Base-by-base conservation (phyloP, 2,329 filamentous ascomycete genomes). In the Ophiostoma sp. region DNA sequence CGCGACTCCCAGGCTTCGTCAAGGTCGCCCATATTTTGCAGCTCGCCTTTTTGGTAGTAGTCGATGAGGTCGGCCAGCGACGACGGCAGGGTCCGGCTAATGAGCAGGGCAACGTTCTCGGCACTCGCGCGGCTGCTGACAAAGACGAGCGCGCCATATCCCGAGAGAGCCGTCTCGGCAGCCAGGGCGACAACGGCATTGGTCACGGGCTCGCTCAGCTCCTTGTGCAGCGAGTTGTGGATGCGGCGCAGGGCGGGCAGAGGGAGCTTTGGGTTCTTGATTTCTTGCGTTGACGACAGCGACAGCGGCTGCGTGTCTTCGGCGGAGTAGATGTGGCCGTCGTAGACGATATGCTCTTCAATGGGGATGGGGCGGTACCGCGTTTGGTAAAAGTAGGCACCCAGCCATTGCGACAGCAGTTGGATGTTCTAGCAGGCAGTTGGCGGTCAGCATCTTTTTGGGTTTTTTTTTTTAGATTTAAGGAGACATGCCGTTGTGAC, bases 301-400 rank as follows among this genome's bases (percentile, higher is more conserved):
- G 7, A 23, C 67, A 11, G 44, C 20, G 62, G 31, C 65, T 8
- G 70, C 23, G 82, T 84, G 10, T 86, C 87, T 39, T 84, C 83
- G 27, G 87, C 86, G 4, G 85, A 83, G 74, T 91, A 92, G 11
- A 93, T 83, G 6, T 83, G 83, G 71, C 90, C 87, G 65, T 92
- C 89, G 76, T 88, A 90, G 4, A 93, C 90, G 0, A 93, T 80
- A 75, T 91, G 86, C 75, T 93, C 91, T 68, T 92, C 85, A 31
- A 94, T 87, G 0, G 90, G 90, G n/a, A 94, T 83, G 0, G 91
- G 90, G 1, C 87, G 85, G 76, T 92, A 93, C 69, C 84, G 86
- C 2, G 90, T 93, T 74, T 89, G 86, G 75, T 92, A 93, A 67
- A 86, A 90, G 74, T 89, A 89, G 0, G 87, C 90, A 66, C 85